Evolutionary conservation across 208 protist species (phyloP), one percentile per base, ranked within the genome.

Genomic region (Angomonas deanei): DNA sequence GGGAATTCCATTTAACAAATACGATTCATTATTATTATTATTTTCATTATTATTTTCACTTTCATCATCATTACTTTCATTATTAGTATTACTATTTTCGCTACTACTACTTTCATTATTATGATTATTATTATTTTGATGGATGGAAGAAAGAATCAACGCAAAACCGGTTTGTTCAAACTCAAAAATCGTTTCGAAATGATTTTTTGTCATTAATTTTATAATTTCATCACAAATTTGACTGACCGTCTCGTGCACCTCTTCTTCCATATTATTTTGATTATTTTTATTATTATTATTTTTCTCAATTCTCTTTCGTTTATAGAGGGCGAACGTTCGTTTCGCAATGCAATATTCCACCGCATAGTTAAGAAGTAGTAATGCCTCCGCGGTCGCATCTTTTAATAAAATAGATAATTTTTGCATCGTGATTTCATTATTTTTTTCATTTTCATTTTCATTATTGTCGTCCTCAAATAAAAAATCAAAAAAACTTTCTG

Each of bases 241-340:
- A 42, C 15, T n/a, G 50, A 66, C 32, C 8, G 11, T n/a, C 64
- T 31, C 17, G 6, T 53, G n/a, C n/a, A n/a, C 61, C 13, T 15
- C 23, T 38, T n/a, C 15, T 42, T 42, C 36, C 36, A 42, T 42
- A n/a, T 42, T 15, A 42, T 42, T 42, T n/a, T 42, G 8, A 42
- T 42, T 42, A 42, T 42, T 42, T n/a, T 42, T 42, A 42, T 34
- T 47, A 31, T 23, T 54, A 38, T 67, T 63, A 15, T 38, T 66
- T 42, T 26, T 56, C 66, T n/a, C n/a, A n/a, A 46, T 70, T 56
- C 48, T 64, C 66, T 36, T 66, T 48, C 42, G 28, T 56, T 62
- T n/a, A 6, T 46, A 31, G 31, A 24, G 15, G 4, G 11, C 38
- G 6, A 49, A 34, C 47, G 55, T 19, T 15, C 57, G 36, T 8